These are phyloP conservation scores for Chlamydomonas asymmetrica DNA, from an alignment of 139 green algal genomes.

Conservation along the genomic window DNA sequence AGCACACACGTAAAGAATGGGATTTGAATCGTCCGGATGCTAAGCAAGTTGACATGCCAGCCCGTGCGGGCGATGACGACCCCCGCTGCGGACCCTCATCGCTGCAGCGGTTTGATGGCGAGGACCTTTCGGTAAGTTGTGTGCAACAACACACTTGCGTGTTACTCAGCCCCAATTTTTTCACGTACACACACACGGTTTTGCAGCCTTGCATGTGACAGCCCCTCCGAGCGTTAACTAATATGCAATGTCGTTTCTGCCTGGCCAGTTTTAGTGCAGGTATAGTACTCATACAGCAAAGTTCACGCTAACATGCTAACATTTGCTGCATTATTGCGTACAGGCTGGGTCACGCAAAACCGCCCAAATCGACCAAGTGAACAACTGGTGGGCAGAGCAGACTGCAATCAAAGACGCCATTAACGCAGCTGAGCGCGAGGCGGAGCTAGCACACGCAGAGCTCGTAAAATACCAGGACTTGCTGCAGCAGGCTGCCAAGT, in stretches of 20 bases:
- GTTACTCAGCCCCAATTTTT: too few relatives aligned
- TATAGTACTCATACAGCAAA: not conserved
- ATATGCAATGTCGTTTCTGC: not conserved
- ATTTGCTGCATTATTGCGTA: not conserved
- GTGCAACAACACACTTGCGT: too few relatives aligned
- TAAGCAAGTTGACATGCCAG: constrained; percentile 55
- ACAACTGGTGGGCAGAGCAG: constrained; percentile 71
- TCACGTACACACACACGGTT: too few relatives aligned
- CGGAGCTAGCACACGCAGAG: constrained; percentile 45
- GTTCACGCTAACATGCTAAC: not conserved
- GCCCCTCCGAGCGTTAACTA: too few relatives aligned
- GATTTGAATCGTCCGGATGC: constrained; percentile 73
- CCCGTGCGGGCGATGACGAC: constrained; percentile 70
- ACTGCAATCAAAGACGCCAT: constrained; percentile 45
- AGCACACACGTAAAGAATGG: constrained; percentile 66
- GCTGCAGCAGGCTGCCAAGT: constrained; percentile 36
- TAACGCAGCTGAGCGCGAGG: constrained; percentile 34
- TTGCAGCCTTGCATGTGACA: too few relatives aligned
- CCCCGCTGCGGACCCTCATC: constrained; percentile 53
- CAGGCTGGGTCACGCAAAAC: constrained; percentile 53
- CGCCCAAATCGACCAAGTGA: constrained; percentile 64
- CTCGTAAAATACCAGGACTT: constrained; percentile 48
- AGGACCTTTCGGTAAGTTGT: constrained; percentile 71
- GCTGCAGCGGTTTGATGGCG: constrained; percentile 70
- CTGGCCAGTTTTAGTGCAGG: too few relatives aligned